Conservation (phyloP, 2,329 filamentous ascomycete species). For the Beauveria varroae region DNA sequence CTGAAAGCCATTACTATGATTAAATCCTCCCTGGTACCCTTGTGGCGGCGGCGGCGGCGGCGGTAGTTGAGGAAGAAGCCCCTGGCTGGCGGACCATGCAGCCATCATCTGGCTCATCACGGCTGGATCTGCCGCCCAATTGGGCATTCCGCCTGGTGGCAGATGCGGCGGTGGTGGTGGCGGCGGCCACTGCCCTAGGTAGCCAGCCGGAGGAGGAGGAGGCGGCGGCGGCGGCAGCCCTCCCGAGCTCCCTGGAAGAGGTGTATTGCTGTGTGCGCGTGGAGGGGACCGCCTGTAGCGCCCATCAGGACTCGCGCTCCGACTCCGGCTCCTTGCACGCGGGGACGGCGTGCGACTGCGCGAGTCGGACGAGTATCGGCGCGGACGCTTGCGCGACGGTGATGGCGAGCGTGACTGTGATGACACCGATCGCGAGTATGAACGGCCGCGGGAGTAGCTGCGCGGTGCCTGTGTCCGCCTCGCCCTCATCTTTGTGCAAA, state of each 20-base stretch:
- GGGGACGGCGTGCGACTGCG: constrained; percentile 16
- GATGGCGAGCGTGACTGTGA: constrained; percentile 22
- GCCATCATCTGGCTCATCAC: constrained; percentile 12
- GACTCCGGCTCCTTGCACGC: constrained; percentile 23
- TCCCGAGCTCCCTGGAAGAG: constrained; percentile 20
- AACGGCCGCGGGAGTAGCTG: constrained; percentile 18
- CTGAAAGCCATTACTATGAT: background rate
- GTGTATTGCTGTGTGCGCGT: constrained; percentile 19
- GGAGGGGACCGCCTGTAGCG: constrained; percentile 24
- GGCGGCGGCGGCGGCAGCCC: constrained; percentile 19
- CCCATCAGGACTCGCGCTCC: constrained; percentile 16
- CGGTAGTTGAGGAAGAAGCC: constrained; percentile 15
- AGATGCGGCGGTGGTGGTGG: constrained; percentile 30
- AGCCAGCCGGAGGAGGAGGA: constrained; percentile 30
- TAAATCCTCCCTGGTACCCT: background rate
- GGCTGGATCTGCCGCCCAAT: constrained; percentile 15
- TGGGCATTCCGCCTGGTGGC: constrained; percentile 10
- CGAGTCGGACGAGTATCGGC: constrained; percentile 19
- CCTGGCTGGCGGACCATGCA: constrained; percentile 7
- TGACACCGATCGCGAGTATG: constrained; percentile 25
- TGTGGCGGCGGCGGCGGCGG: background rate
- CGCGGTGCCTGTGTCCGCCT: constrained; percentile 16
- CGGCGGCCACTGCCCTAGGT: constrained; percentile 32
- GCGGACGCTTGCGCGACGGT: constrained; percentile 23
- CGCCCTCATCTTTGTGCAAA: constrained; percentile 72